Conservation (phyloP, 192 early-diverging fungal species). For the Entomortierella lignicola region DNA sequence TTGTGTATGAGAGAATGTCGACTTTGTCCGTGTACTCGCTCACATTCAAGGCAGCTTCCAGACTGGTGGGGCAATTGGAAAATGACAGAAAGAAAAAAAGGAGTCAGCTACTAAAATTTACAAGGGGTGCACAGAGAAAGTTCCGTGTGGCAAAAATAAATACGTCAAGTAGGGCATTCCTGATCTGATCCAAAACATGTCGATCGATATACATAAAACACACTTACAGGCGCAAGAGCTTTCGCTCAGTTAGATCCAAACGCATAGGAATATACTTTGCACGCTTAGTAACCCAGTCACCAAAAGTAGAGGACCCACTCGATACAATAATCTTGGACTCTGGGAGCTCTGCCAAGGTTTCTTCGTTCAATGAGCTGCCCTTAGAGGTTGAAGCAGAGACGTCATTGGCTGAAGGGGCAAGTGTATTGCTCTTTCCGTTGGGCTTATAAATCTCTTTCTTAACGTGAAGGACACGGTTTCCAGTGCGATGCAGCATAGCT, state of each 20-base stretch:
- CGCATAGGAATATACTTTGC: slow-evolving; percentile 96
- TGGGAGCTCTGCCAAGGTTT: slow-evolving; percentile 29
- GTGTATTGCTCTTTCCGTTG: slow-evolving; percentile 8
- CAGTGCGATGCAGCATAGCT: slow-evolving; percentile 86
- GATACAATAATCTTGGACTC: slow-evolving; percentile 48
- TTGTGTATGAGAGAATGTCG: slow-evolving; percentile 77
- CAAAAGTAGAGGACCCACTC: slow-evolving; percentile 66
- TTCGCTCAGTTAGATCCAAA: slow-evolving; percentile 89
- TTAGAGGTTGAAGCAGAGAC: slow-evolving; percentile 29
- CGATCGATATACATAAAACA: too few species aligned
- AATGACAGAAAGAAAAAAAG: not conserved
- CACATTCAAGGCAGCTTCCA: slow-evolving; percentile 93
- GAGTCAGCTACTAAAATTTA: slow-evolving; percentile 2
- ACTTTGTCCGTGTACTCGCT: slow-evolving; percentile 71
- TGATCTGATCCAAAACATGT: slow-evolving; percentile 6
- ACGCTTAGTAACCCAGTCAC: slow-evolving; percentile 87
- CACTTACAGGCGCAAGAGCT: slow-evolving; percentile 86
- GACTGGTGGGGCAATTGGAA: slow-evolving; percentile 36
- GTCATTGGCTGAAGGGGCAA: slow-evolving; percentile 14
- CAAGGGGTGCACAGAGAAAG: not conserved
- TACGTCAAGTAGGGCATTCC: not conserved
- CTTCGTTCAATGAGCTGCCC: slow-evolving; percentile 37
- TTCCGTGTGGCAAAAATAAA: not conserved
- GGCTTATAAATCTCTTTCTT: slow-evolving; percentile 50
- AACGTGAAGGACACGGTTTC: slow-evolving; percentile 72